Base-by-base conservation (phyloP, 2,329 filamentous ascomycete species). In the Hirsutella thompsonii region DNA sequence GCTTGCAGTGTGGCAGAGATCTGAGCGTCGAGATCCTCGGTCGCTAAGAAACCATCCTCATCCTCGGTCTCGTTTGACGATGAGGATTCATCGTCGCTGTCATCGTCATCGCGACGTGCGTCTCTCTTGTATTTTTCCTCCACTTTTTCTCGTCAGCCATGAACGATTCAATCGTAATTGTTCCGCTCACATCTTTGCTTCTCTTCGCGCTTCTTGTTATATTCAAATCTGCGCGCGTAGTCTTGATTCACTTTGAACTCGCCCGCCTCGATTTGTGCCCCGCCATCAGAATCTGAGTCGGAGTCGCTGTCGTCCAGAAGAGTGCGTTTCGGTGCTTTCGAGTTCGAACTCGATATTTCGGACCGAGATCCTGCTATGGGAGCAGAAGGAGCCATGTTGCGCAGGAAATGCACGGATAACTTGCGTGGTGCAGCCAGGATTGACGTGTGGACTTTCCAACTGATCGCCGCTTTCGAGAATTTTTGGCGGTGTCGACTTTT, bases 151-250 rank as follows among this genome's bases (percentile, higher is more conserved):
- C 13, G 35, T 28, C 30, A 36, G 26, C 8, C n/a, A 9, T 13
- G 20, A 20, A 11, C 13, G 33, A 18, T 13, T 10, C 5, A 8
- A 18, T 16, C 14, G n/a, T 5, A 5, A 19, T 9, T 6, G 13
- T 34, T 34, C n/a, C 14, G 8, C 76, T 52, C 55, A 83, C 81
- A 60, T 55, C 75, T 72, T 14, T 88, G 81, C 47, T 79, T 67
- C 59, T 98, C 92, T 57, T 94, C 89, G 43, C 90, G 77, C 67
- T 94, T 94, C 68, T 96, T 95, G 66, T 98, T 98, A 65, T 96
- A 75, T 61, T 98, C 92, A 53, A 94, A 96, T 33, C 86, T 74
- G 50, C 76, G 78, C 35, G 92, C 92, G 60, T 81, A 98, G 40
- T 93, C 86, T 58, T 88, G 71, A 61, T 98, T 96, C 62, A 98